Evolutionary conservation across 1,284 basidiomycete species (phyloP).

Genomic region (Apiotrichum sp.): DNA sequence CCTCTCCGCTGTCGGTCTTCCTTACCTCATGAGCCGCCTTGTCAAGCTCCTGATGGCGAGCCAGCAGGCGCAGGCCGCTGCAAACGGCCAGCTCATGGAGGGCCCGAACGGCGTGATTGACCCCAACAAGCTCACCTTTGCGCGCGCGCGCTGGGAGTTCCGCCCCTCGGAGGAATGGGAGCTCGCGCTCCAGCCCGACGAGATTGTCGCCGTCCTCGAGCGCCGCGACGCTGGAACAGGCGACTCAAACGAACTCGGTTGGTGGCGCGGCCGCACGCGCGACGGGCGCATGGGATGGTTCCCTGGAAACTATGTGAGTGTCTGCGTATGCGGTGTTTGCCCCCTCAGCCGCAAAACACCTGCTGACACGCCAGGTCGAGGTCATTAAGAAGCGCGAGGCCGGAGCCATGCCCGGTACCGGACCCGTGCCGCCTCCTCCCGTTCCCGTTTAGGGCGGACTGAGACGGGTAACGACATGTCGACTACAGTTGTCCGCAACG

Average conservation of each 20-base stretch:
- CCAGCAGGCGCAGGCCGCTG: constrained; percentile 38
- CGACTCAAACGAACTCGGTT: constrained; percentile 68
- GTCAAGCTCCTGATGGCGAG: constrained; percentile 73
- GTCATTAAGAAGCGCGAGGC: constrained; percentile 20
- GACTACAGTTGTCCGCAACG: too few species aligned
- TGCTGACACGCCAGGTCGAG: constrained; percentile 13
- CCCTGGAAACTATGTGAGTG: constrained; percentile 74
- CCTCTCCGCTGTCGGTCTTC: constrained; percentile 88
- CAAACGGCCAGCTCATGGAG: constrained; percentile 20
- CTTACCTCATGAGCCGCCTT: constrained; percentile 88
- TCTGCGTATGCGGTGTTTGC: too few species aligned
- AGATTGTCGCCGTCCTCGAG: constrained; percentile 89
- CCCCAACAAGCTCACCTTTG: constrained; percentile 68
- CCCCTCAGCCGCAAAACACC: not conserved
- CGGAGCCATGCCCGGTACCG: not conserved
- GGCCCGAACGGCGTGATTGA: constrained; percentile 45
- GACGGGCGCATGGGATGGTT: constrained; percentile 97
- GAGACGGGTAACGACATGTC: too few species aligned
- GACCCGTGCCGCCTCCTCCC: not conserved
- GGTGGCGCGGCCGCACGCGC: constrained; percentile 93
- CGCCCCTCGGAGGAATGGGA: constrained; percentile 68
- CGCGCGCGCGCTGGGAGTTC: constrained; percentile 77
- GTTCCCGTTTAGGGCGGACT: not conserved
- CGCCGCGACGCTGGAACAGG: constrained; percentile 72
- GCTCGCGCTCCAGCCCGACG: constrained; percentile 76